Evolutionary conservation across 2,329 filamentous ascomycete species (phyloP).

Genomic region (Aspergillus fructus): DNA sequence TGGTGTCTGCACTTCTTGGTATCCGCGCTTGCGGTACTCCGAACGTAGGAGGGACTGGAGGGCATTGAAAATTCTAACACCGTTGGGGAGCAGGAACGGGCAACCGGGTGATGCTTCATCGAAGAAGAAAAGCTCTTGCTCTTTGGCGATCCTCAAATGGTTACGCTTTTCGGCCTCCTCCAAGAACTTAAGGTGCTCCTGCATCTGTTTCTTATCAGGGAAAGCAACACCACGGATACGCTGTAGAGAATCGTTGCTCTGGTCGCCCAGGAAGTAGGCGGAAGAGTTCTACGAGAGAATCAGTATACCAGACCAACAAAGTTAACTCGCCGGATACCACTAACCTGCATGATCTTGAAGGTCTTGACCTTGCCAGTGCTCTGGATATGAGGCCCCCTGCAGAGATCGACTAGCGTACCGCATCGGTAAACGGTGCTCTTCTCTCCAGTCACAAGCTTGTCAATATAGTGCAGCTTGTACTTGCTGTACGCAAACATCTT

Average conservation of each 20-base stretch:
- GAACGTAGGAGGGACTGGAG: constrained; percentile 76
- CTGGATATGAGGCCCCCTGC: constrained; percentile 90
- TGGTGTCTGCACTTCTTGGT: constrained; percentile 91
- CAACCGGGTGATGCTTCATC: constrained; percentile 90
- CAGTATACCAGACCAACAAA: neutral
- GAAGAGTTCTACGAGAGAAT: constrained; percentile 59
- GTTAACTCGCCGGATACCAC: constrained; percentile 17
- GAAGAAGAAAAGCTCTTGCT: constrained; percentile 98
- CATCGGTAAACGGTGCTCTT: constrained; percentile 93
- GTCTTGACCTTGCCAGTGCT: constrained; percentile 92
- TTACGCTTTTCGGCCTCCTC: constrained; percentile 98
- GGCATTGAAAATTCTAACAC: constrained; percentile 89
- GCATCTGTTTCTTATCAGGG: constrained; percentile 93
- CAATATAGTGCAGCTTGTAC: constrained; percentile 98
- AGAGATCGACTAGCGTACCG: constrained; percentile 91
- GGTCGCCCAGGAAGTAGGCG: constrained; percentile 92
- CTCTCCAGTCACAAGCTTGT: constrained; percentile 87
- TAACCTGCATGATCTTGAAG: constrained; percentile 83
- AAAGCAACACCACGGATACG: constrained; percentile 96
- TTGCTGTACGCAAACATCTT: constrained; percentile 98
- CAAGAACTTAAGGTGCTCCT: constrained; percentile 89
- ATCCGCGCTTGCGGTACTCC: constrained; percentile 90
- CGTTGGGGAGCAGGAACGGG: constrained; percentile 88
- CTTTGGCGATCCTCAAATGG: constrained; percentile 87
- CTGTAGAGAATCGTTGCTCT: constrained; percentile 91